Evolutionary conservation across 202 grass and related monocot genomes (phyloP).

Genomic region (Miscanthus sacchariflorus): DNA sequence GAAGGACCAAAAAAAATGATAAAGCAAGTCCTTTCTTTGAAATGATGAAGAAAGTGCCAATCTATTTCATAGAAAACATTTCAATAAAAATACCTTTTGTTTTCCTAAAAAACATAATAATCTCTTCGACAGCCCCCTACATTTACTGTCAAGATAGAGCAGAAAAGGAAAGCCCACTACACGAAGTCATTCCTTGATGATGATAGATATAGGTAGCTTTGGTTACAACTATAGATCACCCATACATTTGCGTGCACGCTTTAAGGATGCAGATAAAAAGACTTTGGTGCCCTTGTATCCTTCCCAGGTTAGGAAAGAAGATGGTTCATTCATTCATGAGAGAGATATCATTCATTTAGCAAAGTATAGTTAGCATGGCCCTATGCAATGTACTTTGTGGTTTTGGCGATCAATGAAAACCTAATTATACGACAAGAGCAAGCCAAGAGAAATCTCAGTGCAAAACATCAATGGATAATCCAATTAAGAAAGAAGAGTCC

Average conservation of each 20-base stretch:
- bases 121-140: not conserved
- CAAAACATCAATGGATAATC: no score
- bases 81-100: slow-evolving; percentile 17
- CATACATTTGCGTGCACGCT: not conserved
- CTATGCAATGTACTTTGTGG: no score
- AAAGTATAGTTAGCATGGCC: no score
- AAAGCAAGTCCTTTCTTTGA: slow-evolving; percentile 26
- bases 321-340: no score
- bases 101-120: slow-evolving; percentile 35
- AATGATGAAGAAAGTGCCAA: slow-evolving; percentile 5
- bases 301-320: no score
- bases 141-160: slow-evolving; percentile 30
- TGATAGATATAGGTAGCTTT: not conserved
- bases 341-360: no score
- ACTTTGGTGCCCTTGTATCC: no score
- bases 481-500: no score
- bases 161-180: slow-evolving; percentile 28
- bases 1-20: slow-evolving; percentile 12
- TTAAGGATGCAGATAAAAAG: no score
- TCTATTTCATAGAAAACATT: not conserved
- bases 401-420: no score
- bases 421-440: no score
- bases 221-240: not conserved
- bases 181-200: slow-evolving; percentile 25
- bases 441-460: no score